Percentiles rank a stretch among this genome's conserved stretches.
Evolutionary conservation across 306 rosid genomes (phyloP).

Genomic region (Cucurbita ficifolia): DNA sequence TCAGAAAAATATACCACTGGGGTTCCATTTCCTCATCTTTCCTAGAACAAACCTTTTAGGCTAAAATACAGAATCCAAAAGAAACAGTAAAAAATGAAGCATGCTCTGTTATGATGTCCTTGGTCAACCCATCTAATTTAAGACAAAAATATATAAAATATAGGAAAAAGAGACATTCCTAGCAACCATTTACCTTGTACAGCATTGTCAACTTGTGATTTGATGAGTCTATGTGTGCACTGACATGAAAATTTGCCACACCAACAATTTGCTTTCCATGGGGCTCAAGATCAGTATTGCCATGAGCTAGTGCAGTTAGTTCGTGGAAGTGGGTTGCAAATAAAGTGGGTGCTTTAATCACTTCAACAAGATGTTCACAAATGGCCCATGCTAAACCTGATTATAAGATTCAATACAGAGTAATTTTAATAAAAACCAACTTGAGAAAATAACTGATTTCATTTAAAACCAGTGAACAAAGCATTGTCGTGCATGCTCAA

Average conservation of each 20-base stretch:
- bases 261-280: slow-evolving; percentile 47
- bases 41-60: not conserved
- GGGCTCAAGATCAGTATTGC: slow-evolving; percentile 24
- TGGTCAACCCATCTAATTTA: not conserved
- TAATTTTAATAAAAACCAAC: not conserved
- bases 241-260: slow-evolving; percentile 84
- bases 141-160: not conserved
- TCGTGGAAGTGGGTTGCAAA: slow-evolving; percentile 98
- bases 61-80: not conserved
- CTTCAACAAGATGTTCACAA: slow-evolving; percentile 82
- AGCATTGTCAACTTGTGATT: slow-evolving; percentile 89
- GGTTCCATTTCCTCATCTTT: not conserved
- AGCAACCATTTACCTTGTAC: slow-evolving; percentile 52
- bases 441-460: not conserved
- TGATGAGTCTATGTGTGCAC: slow-evolving; percentile 86
- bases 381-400: slow-evolving; percentile 98
- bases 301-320: slow-evolving; percentile 67
- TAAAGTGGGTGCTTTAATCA: slow-evolving; percentile 81
- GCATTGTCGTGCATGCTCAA: not conserved
- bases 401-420: slow-evolving; percentile 11
- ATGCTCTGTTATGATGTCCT: not conserved
- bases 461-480: not conserved
- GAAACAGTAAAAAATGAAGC: not conserved
- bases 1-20: not conserved
- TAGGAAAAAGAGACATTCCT: not conserved